Conservation (phyloP, 495 filamentous ascomycete species). For the Thermothielavioides terrestris region DNA sequence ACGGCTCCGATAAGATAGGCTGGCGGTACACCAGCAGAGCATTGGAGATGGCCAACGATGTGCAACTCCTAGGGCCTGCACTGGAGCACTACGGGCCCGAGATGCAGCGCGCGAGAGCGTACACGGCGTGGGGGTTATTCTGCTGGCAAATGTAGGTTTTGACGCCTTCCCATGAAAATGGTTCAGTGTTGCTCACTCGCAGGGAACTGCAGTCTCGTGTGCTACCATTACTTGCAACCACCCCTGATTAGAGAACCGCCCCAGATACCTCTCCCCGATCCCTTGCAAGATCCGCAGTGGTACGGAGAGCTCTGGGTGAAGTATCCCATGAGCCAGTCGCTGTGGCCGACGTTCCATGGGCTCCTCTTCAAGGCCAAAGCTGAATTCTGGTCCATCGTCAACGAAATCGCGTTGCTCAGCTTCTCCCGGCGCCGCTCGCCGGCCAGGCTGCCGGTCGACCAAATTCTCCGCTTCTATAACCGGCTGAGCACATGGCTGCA, state of each 20-base stretch:
- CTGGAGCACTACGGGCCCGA: constrained; percentile 1
- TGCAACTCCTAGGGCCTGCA: constrained; percentile 19
- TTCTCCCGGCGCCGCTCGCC: constrained; percentile 10
- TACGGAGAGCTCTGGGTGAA: constrained; percentile 34
- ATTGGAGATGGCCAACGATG: constrained; percentile 27
- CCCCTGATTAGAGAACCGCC: constrained; percentile 24
- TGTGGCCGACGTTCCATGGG: constrained; percentile 21
- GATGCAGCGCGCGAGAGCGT: constrained; percentile 19
- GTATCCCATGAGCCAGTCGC: constrained; percentile 23
- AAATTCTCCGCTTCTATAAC: constrained; percentile 25
- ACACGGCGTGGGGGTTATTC: constrained; percentile 33
- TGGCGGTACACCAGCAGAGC: constrained; percentile 26
- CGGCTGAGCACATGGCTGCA: constrained; percentile 19
- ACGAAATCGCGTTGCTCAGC: constrained; percentile 15
- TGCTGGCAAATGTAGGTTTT: constrained; percentile 30
- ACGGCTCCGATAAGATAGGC: constrained; percentile 30
- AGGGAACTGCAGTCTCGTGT: constrained; percentile 8
- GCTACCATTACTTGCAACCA: constrained; percentile 23
- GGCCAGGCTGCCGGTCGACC: constrained; percentile 9
- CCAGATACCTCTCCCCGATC: constrained; percentile 23
- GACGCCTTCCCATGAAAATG: not conserved
- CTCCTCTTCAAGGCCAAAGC: constrained; percentile 25
- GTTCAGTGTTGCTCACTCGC: not conserved
- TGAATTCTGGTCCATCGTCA: constrained; percentile 29
- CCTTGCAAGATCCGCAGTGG: constrained; percentile 20